Percentiles rank a stretch among this genome's conserved stretches.
These are phyloP conservation scores for Penicillium alfredii DNA, from an alignment of 495 filamentous ascomycete species.

Conservation along the genomic window DNA sequence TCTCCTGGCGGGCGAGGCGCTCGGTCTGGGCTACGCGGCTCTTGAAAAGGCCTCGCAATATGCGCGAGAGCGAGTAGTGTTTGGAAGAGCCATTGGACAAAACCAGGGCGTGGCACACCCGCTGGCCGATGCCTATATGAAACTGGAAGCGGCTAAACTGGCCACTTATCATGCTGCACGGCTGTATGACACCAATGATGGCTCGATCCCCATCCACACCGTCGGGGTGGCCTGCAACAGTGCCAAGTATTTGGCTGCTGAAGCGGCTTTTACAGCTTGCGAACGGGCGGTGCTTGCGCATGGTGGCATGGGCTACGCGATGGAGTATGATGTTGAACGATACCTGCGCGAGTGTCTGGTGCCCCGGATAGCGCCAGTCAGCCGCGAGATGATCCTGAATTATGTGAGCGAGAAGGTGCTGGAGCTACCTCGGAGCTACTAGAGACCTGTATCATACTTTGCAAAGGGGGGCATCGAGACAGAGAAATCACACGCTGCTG, in stretches of 20 bases:
- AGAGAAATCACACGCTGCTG: too few species aligned
- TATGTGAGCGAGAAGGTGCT: slow-evolving; percentile 71
- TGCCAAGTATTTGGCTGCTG: slow-evolving; percentile 74
- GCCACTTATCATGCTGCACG: slow-evolving; percentile 72
- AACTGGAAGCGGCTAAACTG: slow-evolving; percentile 71
- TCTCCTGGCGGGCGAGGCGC: slow-evolving; percentile 68
- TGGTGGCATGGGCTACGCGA: slow-evolving; percentile 74
- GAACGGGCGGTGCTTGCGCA: slow-evolving; percentile 61
- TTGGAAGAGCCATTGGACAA: slow-evolving; percentile 63
- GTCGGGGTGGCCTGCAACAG: slow-evolving; percentile 70
- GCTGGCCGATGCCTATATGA: slow-evolving; percentile 68
- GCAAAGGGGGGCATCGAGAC: too few species aligned
- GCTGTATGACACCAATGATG: slow-evolving; percentile 60
- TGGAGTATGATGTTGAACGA: slow-evolving; percentile 73
- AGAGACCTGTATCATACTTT: too few species aligned
- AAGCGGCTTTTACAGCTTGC: slow-evolving; percentile 71
- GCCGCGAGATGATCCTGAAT: slow-evolving; percentile 75
- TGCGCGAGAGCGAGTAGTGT: slow-evolving; percentile 62
- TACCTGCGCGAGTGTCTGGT: slow-evolving; percentile 71
- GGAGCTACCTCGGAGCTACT: slow-evolving; percentile 48
- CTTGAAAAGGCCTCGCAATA: slow-evolving; percentile 59
- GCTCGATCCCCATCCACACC: slow-evolving; percentile 50
- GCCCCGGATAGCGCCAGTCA: slow-evolving; percentile 69
- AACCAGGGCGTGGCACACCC: slow-evolving; percentile 75
- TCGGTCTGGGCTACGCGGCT: slow-evolving; percentile 71